Evolutionary conservation across 2,329 filamentous ascomycete species (phyloP), one percentile per base, ranked within the genome.

Genomic region (Gnomoniopsis sp.): DNA sequence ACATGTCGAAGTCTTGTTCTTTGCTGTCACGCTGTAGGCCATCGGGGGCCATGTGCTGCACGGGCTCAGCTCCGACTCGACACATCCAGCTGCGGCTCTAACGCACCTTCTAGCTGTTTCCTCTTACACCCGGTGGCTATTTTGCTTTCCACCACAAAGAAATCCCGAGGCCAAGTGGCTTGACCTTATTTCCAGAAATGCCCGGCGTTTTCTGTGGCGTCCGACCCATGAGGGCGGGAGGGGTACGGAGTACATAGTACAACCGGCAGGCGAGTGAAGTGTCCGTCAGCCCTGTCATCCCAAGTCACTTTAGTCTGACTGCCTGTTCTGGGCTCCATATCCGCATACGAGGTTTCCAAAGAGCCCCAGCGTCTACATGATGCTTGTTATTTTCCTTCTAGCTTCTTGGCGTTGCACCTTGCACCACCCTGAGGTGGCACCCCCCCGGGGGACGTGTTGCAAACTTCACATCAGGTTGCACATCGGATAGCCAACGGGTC

Each of bases 331-430:
- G n/a, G 21, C 33, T 17, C 46, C 34, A 26, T 52, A 23, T 22
- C 41, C 22, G 30, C 34, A 36, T 53, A 59, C 59, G 57, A 59
- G 59, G 47, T 50, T 55, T 47, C n/a, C 47, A 51, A 34, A 43
- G 23, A 48, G 51, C 44, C 41, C 26, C 48, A 34, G 52, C 33
- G 46, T 15, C 49, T 41, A 21, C 46, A n/a, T 49, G 17, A 33
- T 61, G 56, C 53, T 49, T 59, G 59, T 51, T 53, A 52, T 44
- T 53, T 51, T 52, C 52, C 36, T 49, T 47, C 46, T 56, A 59
- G 56, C 22, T n/a, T 55, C 59, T 59, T 59, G 59, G 56, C 59
- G 52, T 53, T 19, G 41, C 19, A 21, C n/a, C 17, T n/a, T 21
- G 3, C 49, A 38, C 56, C 52, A 30, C 53, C 44, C 52, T 10